These are phyloP conservation scores for Pseudogymnoascus sp. DNA, from an alignment of 2,329 filamentous ascomycete genomes.

Conservation along the genomic window DNA sequence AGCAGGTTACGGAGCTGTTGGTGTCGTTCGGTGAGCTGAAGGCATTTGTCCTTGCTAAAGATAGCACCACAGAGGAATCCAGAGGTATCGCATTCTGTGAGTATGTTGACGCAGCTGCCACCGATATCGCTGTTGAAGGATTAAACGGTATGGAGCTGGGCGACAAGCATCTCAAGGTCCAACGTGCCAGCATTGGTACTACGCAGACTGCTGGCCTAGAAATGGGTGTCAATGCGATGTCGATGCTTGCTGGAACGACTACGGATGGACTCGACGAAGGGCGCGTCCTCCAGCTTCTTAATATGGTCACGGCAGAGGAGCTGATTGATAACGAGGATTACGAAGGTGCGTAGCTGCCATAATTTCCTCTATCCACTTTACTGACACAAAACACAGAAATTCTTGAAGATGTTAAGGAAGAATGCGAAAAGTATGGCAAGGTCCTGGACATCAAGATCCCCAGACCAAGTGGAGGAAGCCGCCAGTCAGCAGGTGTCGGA, in stretches of 20 bases:
- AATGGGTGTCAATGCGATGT: slow-evolving; percentile 96
- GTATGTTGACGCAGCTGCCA: slow-evolving; percentile 70
- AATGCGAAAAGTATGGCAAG: slow-evolving; percentile 84
- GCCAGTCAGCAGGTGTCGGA: slow-evolving; percentile 82
- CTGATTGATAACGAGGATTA: slow-evolving; percentile 92
- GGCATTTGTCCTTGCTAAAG: slow-evolving; percentile 84
- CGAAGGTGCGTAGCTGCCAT: slow-evolving; percentile 56
- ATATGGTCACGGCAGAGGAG: slow-evolving; percentile 98
- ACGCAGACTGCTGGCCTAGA: slow-evolving; percentile 90
- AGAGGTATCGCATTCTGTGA: slow-evolving; percentile 95
- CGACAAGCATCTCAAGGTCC: slow-evolving; percentile 76
- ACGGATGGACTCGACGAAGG: slow-evolving; percentile 72
- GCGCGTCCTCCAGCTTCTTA: slow-evolving; percentile 83
- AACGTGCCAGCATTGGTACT: slow-evolving; percentile 83
- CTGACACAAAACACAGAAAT: slow-evolving; percentile 65
- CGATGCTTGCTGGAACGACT: slow-evolving; percentile 87
- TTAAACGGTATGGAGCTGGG: slow-evolving; percentile 91
- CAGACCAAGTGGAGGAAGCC: slow-evolving; percentile 72
- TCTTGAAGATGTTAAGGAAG: slow-evolving; percentile 84
- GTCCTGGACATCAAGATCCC: slow-evolving; percentile 90
- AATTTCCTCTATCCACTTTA: slow-evolving; percentile 12
- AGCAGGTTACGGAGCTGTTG: slow-evolving; percentile 85
- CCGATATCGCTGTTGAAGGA: slow-evolving; percentile 81
- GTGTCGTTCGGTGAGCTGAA: slow-evolving; percentile 90
- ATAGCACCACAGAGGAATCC: slow-evolving; percentile 77